phyloP scores from a whole-genome alignment of 139 green algal genomes.

The Chlamydomonas incerta region DNA sequence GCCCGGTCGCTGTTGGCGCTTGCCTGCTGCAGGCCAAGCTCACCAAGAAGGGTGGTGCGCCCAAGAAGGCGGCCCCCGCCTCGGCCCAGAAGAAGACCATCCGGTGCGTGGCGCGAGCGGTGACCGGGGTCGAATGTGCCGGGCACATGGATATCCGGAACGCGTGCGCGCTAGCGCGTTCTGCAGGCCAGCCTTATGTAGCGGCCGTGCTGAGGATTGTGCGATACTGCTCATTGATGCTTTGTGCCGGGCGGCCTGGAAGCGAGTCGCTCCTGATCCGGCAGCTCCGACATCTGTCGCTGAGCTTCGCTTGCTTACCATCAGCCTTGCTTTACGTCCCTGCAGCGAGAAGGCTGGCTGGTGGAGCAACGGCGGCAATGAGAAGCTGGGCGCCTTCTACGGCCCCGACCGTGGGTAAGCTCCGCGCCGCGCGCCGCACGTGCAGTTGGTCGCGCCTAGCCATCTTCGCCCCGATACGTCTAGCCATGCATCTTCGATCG shows the following conservation, averaged over 20 bases:
- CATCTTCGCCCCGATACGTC: too few species aligned
- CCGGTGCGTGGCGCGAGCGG: not conserved
- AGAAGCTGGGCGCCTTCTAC: conserved; percentile 28
- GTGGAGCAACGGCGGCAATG: conserved; percentile 24
- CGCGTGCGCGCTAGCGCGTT: too few species aligned
- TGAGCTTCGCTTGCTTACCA: too few species aligned
- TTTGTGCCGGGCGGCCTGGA: too few species aligned
- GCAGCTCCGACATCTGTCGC: too few species aligned
- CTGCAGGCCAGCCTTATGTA: too few species aligned
- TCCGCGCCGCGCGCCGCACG: too few species aligned
- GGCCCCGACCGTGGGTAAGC: conserved; percentile 73
- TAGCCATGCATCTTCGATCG: too few species aligned
- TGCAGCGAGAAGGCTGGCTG: conserved; percentile 27
- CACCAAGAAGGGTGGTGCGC: conserved; percentile 29
- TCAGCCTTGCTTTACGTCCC: too few species aligned
- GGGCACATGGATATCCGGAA: not conserved
- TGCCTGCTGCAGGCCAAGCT: conserved; percentile 8
- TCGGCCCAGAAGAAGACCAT: conserved; percentile 4
- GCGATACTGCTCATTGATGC: too few species aligned
- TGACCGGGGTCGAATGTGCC: not conserved
- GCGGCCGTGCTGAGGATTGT: too few species aligned
- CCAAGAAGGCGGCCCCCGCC: conserved; percentile 16
- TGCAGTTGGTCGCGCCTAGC: too few species aligned
- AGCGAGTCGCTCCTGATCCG: not conserved
- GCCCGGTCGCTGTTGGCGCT: not conserved